A percentile compares a stretch with the other conserved stretches of the same genome.
These are phyloP conservation scores for Fonsecaea pedrosoi DNA, from an alignment of 2,329 filamentous ascomycete species.

Conservation along the genomic window DNA sequence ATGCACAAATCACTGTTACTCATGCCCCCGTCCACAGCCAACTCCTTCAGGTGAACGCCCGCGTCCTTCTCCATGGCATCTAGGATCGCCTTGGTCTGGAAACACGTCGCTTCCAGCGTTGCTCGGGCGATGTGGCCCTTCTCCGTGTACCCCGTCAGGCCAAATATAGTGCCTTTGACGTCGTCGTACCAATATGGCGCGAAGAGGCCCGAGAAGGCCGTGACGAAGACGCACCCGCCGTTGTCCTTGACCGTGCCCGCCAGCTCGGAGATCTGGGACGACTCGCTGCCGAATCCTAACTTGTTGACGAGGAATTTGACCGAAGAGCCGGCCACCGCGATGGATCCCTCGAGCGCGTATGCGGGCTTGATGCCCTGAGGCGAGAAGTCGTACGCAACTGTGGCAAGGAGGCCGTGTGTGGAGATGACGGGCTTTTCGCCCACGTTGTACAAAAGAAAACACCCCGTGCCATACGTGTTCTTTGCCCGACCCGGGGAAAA, in stretches of 20 bases:
- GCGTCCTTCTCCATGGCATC: slow-evolving; percentile 83
- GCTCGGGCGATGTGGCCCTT: slow-evolving; percentile 80
- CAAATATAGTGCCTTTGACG: slow-evolving; percentile 78
- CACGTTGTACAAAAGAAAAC: slow-evolving; percentile 81
- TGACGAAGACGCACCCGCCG: slow-evolving; percentile 78
- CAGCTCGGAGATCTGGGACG: slow-evolving; percentile 63
- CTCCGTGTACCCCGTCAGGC: slow-evolving; percentile 77
- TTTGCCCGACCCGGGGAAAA: slow-evolving; percentile 78
- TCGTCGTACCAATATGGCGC: slow-evolving; percentile 88
- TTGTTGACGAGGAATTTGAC: slow-evolving; percentile 71
- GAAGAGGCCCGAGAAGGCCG: slow-evolving; percentile 80
- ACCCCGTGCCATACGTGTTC: slow-evolving; percentile 82
- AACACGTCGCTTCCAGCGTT: slow-evolving; percentile 82
- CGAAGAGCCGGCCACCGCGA: slow-evolving; percentile 74
- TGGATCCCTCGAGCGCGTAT: slow-evolving; percentile 77
- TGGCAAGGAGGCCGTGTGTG: slow-evolving; percentile 74
- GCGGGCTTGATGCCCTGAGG: slow-evolving; percentile 63
- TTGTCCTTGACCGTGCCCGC: slow-evolving; percentile 68
- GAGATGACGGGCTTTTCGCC: slow-evolving; percentile 78
- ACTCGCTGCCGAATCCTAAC: slow-evolving; percentile 60
- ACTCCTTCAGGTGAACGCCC: slow-evolving; percentile 69
- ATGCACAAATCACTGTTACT: slow-evolving; percentile 80
- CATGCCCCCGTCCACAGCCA: slow-evolving; percentile 81
- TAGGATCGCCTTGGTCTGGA: slow-evolving; percentile 81
- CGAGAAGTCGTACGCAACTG: slow-evolving; percentile 76